phyloP scores from a whole-genome alignment of 73 alveolate genomes.

The Blepharisma stoltei region DNA sequence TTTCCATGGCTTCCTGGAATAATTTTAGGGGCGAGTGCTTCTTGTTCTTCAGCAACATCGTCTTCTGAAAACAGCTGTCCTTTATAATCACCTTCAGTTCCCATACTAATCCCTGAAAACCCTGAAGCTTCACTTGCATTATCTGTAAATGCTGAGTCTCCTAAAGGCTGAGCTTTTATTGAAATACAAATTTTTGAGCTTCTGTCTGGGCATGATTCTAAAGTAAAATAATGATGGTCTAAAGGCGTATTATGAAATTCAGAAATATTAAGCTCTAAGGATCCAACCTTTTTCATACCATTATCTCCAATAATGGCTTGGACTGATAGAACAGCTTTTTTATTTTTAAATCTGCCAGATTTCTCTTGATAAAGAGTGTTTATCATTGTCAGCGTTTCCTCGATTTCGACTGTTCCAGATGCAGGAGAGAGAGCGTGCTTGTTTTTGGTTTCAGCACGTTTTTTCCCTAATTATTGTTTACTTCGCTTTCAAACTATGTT shows the following conservation, averaged over 20 bases:
- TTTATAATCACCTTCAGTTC: conserved; percentile 1
- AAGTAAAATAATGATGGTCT: not conserved
- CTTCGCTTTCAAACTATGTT: conserved; percentile 18
- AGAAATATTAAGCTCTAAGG: not conserved
- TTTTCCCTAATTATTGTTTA: conserved; percentile 4
- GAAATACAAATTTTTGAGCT: not conserved
- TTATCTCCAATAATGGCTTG: not conserved
- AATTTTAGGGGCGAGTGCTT: not conserved
- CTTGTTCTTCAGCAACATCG: not conserved
- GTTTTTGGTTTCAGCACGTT: conserved; percentile 12
- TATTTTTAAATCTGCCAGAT: not conserved
- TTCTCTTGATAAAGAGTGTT: conserved; percentile 18
- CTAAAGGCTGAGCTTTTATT: conserved; percentile 10
- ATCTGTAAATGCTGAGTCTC: not conserved
- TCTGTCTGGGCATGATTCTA: not conserved
- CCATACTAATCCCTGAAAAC: conserved; percentile 14
- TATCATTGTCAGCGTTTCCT: conserved; percentile 9
- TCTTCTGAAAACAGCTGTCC: not conserved
- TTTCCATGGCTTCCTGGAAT: conserved; percentile 23
- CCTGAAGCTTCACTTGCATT: conserved; percentile 25
- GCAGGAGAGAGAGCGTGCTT: conserved; percentile 13
- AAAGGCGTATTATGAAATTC: not conserved
- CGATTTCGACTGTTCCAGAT: not conserved
- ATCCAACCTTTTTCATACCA: not conserved
- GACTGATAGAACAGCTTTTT: not conserved